Evolutionary conservation across 345 rosid species (phyloP).

Genomic region (Eucalyptus brandiana): DNA sequence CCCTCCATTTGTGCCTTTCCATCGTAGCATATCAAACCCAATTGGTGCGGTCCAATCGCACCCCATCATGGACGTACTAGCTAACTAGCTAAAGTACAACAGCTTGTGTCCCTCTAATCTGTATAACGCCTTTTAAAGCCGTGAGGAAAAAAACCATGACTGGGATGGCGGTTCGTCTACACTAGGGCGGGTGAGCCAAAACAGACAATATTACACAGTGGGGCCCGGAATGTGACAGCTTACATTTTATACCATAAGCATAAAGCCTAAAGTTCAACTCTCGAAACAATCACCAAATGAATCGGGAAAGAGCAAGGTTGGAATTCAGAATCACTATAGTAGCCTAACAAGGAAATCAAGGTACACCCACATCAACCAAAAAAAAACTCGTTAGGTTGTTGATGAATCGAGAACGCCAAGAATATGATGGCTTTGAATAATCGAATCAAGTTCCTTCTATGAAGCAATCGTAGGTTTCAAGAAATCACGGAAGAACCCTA

Average conservation of each 20-base stretch:
- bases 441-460: rapidly evolving
- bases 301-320: not conserved
- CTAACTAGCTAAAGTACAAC: too few species aligned
- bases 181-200: too few species aligned
- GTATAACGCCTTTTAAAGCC: too few species aligned
- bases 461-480: not conserved
- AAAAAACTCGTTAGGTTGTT: not conserved
- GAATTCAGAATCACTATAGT: not conserved
- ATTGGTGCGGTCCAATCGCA: too few species aligned
- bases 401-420: not conserved
- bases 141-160: too few species aligned
- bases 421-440: not conserved
- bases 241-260: not conserved
- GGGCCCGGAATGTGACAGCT: too few species aligned
- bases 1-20: too few species aligned
- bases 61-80: too few species aligned
- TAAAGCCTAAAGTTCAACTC: not conserved
- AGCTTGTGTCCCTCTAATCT: too few species aligned
- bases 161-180: too few species aligned
- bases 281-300: not conserved
- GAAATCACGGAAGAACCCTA: not conserved
- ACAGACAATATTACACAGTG: too few species aligned
- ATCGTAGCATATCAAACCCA: too few species aligned
- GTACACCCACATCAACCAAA: not conserved
- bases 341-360: not conserved